Base-by-base conservation (phyloP, 768 basidiomycete genomes). In the Cyathus striatus region DNA sequence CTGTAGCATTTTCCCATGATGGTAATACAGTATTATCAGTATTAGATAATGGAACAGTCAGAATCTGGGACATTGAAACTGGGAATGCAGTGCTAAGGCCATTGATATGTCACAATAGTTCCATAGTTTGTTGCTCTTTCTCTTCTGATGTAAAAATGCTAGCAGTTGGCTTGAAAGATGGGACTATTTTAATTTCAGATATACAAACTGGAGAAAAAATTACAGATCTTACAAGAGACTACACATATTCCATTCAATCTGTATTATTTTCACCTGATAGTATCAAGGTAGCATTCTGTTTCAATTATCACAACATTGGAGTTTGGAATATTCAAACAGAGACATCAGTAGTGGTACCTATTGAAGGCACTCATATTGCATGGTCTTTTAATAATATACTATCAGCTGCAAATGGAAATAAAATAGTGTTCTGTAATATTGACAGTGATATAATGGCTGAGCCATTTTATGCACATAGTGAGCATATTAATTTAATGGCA, bases 161-260 rank as follows among this genome's bases (percentile, higher is more conserved):
- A 22, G 32, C 24, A 20, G 39, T 33, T n/a, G 39, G 32, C 40
- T 47, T 25, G 25, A 36, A 13, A 3, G 49, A 50, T 38, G 38
- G 38, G 5, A 40, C 49, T 18, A 17, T 43, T 14, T n/a, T 41
- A n/a, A 22, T 50, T 5, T 50, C 46, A 46, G 24, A 45, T 45
- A 12, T 37, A 27, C 21, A 38, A n/a, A 48, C 44, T 38, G 44
- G 42, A 12, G 7, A 12, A 41, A 20, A 4, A 5, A 13, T 39
- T 6, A 22, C n/a, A 14, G 20, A 20, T 17, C 36, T 14, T 38
- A 18, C 40, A 16, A n/a, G 23, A 41, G 25, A 22, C n/a, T 14
- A 42, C n/a, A 30, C n/a, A 9, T 9, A 30, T 30, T n/a, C 9
- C 27, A n/a, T 30, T n/a, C 9, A 9, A 9, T 30, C 27, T n/a